phyloP scores from a whole-genome alignment of 768 basidiomycete species.

The Hydnomerulius pinastri region DNA sequence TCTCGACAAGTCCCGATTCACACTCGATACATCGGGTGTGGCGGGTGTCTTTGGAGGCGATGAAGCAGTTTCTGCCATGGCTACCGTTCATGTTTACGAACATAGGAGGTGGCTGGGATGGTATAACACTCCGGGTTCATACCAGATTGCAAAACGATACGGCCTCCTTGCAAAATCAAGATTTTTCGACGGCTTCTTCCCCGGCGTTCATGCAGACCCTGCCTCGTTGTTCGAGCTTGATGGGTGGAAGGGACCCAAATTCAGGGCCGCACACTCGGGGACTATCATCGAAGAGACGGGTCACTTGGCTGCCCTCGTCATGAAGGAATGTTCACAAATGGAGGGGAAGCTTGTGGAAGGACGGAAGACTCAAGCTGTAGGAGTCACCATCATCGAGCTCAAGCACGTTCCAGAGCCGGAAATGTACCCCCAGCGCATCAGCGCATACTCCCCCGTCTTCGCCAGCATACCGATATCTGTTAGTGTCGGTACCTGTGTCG shows the following conservation, averaged over 20 bases:
- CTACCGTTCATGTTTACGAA: constrained; percentile 36
- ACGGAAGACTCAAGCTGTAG: constrained; percentile 23
- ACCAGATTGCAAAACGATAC: constrained; percentile 35
- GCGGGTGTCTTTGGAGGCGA: constrained; percentile 41
- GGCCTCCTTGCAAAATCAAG: constrained; percentile 34
- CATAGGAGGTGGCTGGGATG: constrained; percentile 37
- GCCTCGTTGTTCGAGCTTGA: constrained; percentile 33
- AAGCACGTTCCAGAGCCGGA: constrained; percentile 17
- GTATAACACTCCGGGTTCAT: constrained; percentile 42
- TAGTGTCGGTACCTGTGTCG: constrained; percentile 29
- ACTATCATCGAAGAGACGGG: constrained; percentile 31
- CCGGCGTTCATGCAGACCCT: constrained; percentile 35
- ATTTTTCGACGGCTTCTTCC: constrained; percentile 37
- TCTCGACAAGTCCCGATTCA: constrained; percentile 22
- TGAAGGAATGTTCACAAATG: constrained; percentile 20
- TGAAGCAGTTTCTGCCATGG: constrained; percentile 40
- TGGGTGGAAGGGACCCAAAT: constrained; percentile 34
- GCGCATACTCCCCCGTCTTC: constrained; percentile 21
- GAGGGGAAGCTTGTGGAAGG: constrained; percentile 19
- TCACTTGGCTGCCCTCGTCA: constrained; percentile 33
- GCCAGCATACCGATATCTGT: constrained; percentile 33
- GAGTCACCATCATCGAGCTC: constrained; percentile 32
- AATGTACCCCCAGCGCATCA: constrained; percentile 21
- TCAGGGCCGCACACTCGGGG: constrained; percentile 34
- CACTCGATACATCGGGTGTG: constrained; percentile 34